These are phyloP conservation scores for Vanderwaltozyma polyspora DNA, from an alignment of 805 yeast species.

Conservation along the genomic window DNA sequence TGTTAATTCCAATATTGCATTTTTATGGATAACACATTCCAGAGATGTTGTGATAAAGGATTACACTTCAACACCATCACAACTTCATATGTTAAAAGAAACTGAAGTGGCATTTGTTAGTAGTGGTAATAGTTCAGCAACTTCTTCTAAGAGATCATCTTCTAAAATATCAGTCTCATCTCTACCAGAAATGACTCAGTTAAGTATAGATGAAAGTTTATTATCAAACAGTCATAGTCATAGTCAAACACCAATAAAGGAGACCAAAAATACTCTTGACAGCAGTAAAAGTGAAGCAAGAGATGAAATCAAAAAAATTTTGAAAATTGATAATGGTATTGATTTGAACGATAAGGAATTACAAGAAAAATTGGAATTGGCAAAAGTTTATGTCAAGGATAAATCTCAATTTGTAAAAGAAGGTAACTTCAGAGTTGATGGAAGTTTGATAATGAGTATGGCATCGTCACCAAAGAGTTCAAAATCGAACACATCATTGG, in stretches of 20 bases:
- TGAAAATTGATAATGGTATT: constrained; percentile 3
- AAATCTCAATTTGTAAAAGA: constrained; percentile 26
- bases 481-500: constrained; percentile 3
- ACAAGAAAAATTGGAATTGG: constrained; percentile 18
- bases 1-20: constrained; percentile 42
- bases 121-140: constrained; percentile 18
- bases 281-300: too few relatives aligned
- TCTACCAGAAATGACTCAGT: constrained; percentile 9
- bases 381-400: constrained; percentile 22
- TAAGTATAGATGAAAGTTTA: neutral
- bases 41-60: constrained; percentile 33
- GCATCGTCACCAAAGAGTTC: constrained; percentile 12
- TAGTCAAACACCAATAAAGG: neutral
- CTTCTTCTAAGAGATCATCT: constrained; percentile 20
- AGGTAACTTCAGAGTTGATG: constrained; percentile 26
- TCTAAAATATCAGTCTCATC: constrained; percentile 14
- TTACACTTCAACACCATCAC: constrained; percentile 30
- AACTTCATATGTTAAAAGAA: constrained; percentile 30
- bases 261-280: neutral
- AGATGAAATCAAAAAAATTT: neutral
- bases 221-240: neutral
- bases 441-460: constrained; percentile 21
- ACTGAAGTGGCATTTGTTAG: constrained; percentile 24
- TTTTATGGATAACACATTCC: constrained; percentile 82
- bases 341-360: constrained; percentile 14